Percentiles rank a stretch among this genome's conserved stretches.
phyloP scores from a whole-genome alignment of 140 eudicot species.

The Anethum foeniculum region DNA sequence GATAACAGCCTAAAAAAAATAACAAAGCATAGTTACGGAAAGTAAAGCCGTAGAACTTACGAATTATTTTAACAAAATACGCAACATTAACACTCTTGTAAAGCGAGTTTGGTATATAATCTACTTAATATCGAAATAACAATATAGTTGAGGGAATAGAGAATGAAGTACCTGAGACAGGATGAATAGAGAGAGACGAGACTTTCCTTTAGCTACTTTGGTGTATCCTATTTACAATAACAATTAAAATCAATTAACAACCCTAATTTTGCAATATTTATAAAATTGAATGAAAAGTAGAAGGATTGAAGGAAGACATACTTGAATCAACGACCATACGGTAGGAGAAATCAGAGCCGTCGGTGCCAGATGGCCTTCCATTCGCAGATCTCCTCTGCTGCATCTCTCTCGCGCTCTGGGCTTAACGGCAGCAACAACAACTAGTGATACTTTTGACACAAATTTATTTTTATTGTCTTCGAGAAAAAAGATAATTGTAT shows the following conservation, averaged over 20 bases:
- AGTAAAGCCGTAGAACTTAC: background rate
- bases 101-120: no score
- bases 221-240: constrained; percentile 43
- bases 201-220: constrained; percentile 70
- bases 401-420: constrained; percentile 24
- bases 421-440: background rate
- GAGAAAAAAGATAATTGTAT: no score
- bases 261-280: background rate
- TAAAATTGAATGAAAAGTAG: background rate
- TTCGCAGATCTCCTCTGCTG: constrained; percentile 38
- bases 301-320: constrained; percentile 16
- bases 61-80: no score
- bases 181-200: constrained; percentile 50
- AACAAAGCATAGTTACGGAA: background rate
- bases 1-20: constrained; percentile 35
- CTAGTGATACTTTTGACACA: no score
- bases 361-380: constrained; percentile 87
- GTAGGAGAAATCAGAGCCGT: constrained; percentile 84
- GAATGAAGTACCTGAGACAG: constrained; percentile 42
- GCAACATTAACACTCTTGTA: no score
- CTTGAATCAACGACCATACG: constrained; percentile 85
- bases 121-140: background rate
- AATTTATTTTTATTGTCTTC: no score
- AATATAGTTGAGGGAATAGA: background rate
- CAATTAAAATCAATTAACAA: background rate